A percentile compares a stretch with the other conserved stretches of the same genome.
These are phyloP conservation scores for Casuarina equisetifolia DNA, from an alignment of 306 rosid species.

Conservation along the genomic window DNA sequence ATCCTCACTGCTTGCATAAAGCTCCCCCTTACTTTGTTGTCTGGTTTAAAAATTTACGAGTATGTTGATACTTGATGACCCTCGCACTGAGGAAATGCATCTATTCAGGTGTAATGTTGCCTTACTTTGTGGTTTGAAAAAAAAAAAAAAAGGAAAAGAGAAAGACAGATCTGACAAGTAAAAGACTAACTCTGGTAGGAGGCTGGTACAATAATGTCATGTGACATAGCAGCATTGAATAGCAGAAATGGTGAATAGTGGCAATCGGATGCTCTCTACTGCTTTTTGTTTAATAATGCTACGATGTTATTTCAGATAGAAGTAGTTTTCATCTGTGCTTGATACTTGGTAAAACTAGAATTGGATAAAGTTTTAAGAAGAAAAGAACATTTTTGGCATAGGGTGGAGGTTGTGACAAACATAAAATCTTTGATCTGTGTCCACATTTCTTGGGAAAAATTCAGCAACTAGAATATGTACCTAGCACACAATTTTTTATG, in stretches of 20 bases:
- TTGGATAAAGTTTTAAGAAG: background rate
- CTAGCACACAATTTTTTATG: background rate
- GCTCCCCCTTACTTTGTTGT: background rate
- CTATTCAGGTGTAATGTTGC: background rate
- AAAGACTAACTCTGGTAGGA: background rate
- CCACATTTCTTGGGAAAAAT: background rate
- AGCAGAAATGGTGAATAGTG: background rate
- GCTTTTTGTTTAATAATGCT: background rate
- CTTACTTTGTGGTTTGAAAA: background rate
- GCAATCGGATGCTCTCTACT: background rate
- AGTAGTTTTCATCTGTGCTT: background rate
- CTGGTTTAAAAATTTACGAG: background rate
- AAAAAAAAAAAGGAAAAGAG: no score
- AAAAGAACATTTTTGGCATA: background rate
- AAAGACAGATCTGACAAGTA: background rate
- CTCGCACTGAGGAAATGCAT: background rate
- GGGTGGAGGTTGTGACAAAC: background rate
- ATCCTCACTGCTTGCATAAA: background rate
- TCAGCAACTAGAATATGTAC: constrained; percentile 1
- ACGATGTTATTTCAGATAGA: background rate
- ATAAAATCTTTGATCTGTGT: background rate
- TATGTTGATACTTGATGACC: background rate
- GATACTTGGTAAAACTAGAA: background rate
- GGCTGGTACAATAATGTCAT: background rate
- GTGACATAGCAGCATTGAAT: background rate